These are phyloP conservation scores for Amauroascus niger DNA, from an alignment of 2,329 filamentous ascomycete genomes.

Conservation along the genomic window DNA sequence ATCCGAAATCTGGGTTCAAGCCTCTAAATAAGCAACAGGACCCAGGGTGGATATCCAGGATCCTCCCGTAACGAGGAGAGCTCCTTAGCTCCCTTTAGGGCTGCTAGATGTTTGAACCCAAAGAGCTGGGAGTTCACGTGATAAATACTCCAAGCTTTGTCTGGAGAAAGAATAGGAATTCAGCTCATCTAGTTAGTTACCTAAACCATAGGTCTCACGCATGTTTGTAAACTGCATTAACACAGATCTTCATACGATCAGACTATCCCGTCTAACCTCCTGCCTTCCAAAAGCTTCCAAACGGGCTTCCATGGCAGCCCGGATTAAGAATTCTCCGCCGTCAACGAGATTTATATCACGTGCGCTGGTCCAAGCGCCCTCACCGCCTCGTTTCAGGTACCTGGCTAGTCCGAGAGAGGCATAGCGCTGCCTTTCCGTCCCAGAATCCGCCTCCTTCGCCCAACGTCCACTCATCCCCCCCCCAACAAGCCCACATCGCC, in stretches of 20 bases:
- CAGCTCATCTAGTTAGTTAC: no score
- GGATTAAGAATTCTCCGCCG: background rate
- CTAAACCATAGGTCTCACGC: no score
- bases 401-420: constrained; percentile 5
- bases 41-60: background rate
- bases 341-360: background rate
- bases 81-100: background rate
- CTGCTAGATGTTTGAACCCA: background rate
- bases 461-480: background rate
- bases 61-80: background rate
- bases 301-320: background rate
- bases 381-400: constrained; percentile 9
- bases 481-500: no score
- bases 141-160: no score
- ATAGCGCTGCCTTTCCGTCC: background rate
- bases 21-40: background rate
- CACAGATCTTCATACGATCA: background rate
- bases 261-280: background rate
- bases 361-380: constrained; percentile 1
- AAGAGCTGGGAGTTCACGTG: background rate
- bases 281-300: background rate
- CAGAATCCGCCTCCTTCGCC: background rate
- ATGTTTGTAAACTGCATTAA: background rate
- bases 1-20: background rate
- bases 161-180: no score